Evolutionary conservation across 768 basidiomycete genomes (phyloP), one percentile per base, ranked within the genome.

Genomic region (Sutorius australiensis): DNA sequence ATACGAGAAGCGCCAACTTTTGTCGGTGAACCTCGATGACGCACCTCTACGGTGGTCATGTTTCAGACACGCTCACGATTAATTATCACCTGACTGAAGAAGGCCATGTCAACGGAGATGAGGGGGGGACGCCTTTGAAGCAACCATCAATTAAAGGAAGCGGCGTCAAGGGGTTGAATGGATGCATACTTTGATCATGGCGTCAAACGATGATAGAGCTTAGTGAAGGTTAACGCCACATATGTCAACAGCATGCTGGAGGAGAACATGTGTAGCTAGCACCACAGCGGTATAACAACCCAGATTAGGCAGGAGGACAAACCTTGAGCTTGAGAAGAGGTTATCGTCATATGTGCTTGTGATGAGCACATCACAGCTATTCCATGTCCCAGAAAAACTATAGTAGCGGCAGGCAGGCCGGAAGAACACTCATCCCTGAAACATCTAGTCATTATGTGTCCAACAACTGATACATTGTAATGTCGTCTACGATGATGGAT

Each of bases 401-500:
- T 24, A 24, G 34, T 39, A 40, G 40, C n/a, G n/a, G 50, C 41
- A 24, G 40, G 41, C 48, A 48, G 51, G 17, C 14, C 19, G 37
- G 46, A 49, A 51, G 48, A 56, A 51, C 6, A 31, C 42, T 36
- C 38, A 42, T 33, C 47, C 54, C 60, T 52, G 57, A 67, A 55
- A 53, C 30, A 39, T 37, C 40, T 44, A 54, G 50, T 51, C 54
- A 65, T 60, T 46, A 50, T 37, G 37, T 52, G 49, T 5, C 44
- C 51, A 51, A 55, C 48, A 46, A 53, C 42, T 54, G 37, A 53
- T 66, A 66, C 65, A 67, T 54, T 61, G 58, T 56, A 55, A 42
- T 46, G 38, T 54, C 30, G 30, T 61, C 62, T 61, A 30, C 27
- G 34, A 49, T 43, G 31, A 48, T 47, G 34, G 45, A 46, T 55